Base-by-base conservation (phyloP, 2,329 filamentous ascomycete species). In the Thielaviopsis ethacetica region DNA sequence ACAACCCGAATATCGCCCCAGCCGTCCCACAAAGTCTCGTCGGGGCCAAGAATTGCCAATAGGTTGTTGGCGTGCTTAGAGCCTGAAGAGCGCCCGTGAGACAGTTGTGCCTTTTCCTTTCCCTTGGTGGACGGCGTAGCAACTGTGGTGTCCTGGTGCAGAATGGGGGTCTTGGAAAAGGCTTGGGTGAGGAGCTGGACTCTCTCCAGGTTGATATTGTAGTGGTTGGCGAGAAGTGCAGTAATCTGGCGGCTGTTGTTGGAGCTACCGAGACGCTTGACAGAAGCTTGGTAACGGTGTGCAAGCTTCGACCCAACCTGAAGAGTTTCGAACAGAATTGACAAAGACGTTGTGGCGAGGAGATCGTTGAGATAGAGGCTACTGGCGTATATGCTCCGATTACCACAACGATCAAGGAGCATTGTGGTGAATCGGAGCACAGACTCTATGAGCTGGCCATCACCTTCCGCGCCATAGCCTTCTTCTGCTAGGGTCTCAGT, bases 371-470 rank as follows among this genome's bases (percentile, higher is more conserved):
- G 75, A 66, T 94, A 88, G 64, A 85, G 79, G 69, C 91, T 97
- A 75, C 93, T 98, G 62, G 86, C 88, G 70, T 97, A 98, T 66
- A 98, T 84, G 73, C 91, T 96, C 65, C 94, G 80, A 68, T 98
- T 98, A 61, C 91, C 93, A 71, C 93, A 98, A 68, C 95, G 93
- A 69, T 97, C 89, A 56, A 97, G 74, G 30, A 98, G 77, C 70
- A 95, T 80, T 62, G 85, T 82, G 22, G 91, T 95, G 71, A 98
- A 98, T 65, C 81, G 78, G 62, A 98, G 76, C 58, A 97, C 79
- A 30, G 81, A 77, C 68, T 95, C 85, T 59, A 97, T 74, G 62
- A 98, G 77, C 67, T 86, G 76, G 65, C 83, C 77, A 70, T 98
- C 93, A 64, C 87, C 91, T 66, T 95, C 86, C 58, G 77, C 68